Percentiles rank a stretch among this genome's conserved stretches.
Evolutionary conservation across 495 filamentous ascomycete genomes (phyloP).

Genomic region (Parachaetomium inaequale): DNA sequence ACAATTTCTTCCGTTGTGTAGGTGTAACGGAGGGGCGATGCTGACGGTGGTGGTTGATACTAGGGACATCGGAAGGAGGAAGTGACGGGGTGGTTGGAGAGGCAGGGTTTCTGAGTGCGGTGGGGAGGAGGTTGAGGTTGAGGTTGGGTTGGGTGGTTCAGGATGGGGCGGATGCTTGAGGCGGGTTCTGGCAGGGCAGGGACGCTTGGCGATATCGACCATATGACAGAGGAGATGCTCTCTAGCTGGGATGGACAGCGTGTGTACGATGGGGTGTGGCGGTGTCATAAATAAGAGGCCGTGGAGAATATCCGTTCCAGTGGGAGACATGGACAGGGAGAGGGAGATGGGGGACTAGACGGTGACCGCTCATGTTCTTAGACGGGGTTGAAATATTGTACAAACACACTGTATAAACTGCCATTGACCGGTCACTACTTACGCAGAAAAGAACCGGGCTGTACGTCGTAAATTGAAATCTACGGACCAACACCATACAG

Average conservation of each 20-base stretch:
- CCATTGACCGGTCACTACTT: background rate
- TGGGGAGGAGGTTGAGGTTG: too few relatives aligned
- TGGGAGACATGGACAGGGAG: background rate
- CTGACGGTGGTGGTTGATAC: background rate
- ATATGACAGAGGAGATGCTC: too few relatives aligned
- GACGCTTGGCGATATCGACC: too few relatives aligned
- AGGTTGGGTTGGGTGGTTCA: background rate
- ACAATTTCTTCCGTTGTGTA: background rate
- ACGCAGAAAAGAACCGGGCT: too few relatives aligned
- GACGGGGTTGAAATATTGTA: background rate
- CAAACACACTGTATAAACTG: background rate
- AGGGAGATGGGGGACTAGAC: background rate
- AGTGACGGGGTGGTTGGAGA: constrained; percentile 15
- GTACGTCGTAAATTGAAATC: too few relatives aligned
- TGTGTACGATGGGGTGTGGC: too few relatives aligned
- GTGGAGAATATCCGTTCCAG: too few relatives aligned
- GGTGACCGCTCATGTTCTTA: background rate
- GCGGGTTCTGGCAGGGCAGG: too few relatives aligned
- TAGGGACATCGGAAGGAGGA: constrained; percentile 20
- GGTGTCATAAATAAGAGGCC: too few relatives aligned
- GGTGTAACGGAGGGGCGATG: background rate
- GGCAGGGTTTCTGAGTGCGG: constrained; percentile 11
- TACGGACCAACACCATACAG: background rate
- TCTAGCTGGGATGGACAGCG: too few relatives aligned
- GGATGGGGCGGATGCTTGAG: background rate